These are phyloP conservation scores for Scheffersomyces stambukii DNA, from an alignment of 1,139 yeast species.

Conservation along the genomic window DNA sequence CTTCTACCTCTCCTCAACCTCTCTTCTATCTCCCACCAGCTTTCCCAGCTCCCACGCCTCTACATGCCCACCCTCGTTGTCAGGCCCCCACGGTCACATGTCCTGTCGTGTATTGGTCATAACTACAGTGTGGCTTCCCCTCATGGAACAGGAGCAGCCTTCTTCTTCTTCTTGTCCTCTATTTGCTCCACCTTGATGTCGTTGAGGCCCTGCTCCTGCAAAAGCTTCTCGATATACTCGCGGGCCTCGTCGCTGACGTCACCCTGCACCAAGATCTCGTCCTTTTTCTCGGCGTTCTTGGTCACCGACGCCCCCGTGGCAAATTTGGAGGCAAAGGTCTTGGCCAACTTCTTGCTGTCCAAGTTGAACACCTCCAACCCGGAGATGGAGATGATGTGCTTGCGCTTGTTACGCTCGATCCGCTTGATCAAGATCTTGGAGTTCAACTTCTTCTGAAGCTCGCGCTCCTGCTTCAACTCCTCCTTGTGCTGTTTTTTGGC, in stretches of 20 bases:
- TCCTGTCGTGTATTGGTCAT: no score
- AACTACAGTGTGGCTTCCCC: no score
- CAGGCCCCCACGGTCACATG: no score
- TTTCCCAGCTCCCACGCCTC: no score
- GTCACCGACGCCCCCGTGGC: constrained; percentile 98
- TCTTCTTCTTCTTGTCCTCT: constrained; percentile 78
- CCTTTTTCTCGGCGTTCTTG: constrained; percentile 86
- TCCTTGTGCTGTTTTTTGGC: constrained; percentile 86
- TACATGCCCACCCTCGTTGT: no score
- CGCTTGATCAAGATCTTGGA: constrained; percentile 81
- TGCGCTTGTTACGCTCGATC: constrained; percentile 86
- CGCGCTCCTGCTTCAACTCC: constrained; percentile 84
- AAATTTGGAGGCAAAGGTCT: constrained; percentile 88
- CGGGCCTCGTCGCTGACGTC: constrained; percentile 93
- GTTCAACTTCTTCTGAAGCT: constrained; percentile 69
- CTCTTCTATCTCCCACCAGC: no score
- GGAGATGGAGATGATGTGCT: constrained; percentile 79
- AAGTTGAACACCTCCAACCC: constrained; percentile 88
- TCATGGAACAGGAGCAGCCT: no score
- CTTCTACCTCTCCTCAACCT: no score
- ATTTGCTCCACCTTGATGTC: constrained; percentile 85
- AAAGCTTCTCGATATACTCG: constrained; percentile 62
- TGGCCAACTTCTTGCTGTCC: constrained; percentile 86
- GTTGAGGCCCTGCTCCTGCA: constrained; percentile 77
- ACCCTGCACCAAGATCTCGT: constrained; percentile 90